phyloP scores from a whole-genome alignment of 805 yeast species.

The Yamadazyma sp. region DNA sequence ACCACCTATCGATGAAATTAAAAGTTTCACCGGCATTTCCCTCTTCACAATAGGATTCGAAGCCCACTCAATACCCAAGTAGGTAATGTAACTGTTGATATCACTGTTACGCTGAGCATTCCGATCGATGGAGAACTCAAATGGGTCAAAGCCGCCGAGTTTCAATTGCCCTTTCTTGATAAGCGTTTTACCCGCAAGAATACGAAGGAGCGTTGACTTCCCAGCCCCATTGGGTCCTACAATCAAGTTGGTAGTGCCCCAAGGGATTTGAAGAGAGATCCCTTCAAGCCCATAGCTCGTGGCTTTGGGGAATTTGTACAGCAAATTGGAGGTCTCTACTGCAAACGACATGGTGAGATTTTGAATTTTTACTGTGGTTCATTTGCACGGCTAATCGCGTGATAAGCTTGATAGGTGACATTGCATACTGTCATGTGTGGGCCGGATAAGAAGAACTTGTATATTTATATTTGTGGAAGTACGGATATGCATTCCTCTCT shows the following conservation, averaged over 20 bases:
- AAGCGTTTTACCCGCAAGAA: slow-evolving; percentile 89
- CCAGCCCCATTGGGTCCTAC: slow-evolving; percentile 98
- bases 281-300: slow-evolving; percentile 66
- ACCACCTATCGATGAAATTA: slow-evolving; percentile 79
- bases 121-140: slow-evolving; percentile 54
- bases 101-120: slow-evolving; percentile 43
- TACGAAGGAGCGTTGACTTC: slow-evolving; percentile 80
- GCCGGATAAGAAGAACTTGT: too few relatives aligned
- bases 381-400: not conserved
- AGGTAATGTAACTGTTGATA: slow-evolving; percentile 58
- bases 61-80: slow-evolving; percentile 98
- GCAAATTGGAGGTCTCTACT: slow-evolving; percentile 61
- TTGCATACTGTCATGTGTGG: too few relatives aligned
- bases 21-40: slow-evolving; percentile 82
- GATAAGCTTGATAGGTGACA: too few relatives aligned
- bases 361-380: not conserved
- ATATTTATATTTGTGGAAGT: too few relatives aligned
- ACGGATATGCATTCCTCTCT: too few relatives aligned
- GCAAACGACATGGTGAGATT: slow-evolving; percentile 35
- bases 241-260: slow-evolving; percentile 73
- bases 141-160: slow-evolving; percentile 88
- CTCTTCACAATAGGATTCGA: slow-evolving; percentile 84
- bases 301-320: slow-evolving; percentile 64
- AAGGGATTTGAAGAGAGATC: slow-evolving; percentile 59
- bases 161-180: slow-evolving; percentile 67